Evolutionary conservation across 495 filamentous ascomycete species (phyloP).

Genomic region (Hypoxylon fragiforme): DNA sequence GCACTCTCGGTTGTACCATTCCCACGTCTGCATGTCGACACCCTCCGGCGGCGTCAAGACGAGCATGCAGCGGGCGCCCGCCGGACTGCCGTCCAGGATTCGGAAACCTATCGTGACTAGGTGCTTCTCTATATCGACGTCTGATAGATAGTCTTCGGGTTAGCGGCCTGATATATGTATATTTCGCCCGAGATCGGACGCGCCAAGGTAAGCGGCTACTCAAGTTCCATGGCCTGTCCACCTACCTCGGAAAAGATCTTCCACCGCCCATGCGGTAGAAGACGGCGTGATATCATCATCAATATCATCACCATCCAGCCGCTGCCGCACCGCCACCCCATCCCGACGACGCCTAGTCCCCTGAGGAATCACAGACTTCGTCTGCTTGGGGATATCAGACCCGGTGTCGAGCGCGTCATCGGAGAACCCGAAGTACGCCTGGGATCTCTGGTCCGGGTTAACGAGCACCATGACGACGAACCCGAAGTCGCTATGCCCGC

Average conservation of each 20-base stretch:
- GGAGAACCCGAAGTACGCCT: constrained; percentile 34
- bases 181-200: background rate
- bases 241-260: constrained; percentile 19
- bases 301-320: background rate
- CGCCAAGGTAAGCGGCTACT: too few relatives aligned
- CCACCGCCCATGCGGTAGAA: constrained; percentile 7
- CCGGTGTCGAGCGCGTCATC: constrained; percentile 23
- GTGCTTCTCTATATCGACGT: constrained; percentile 10
- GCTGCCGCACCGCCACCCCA: background rate
- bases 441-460: background rate
- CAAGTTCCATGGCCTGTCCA: too few relatives aligned
- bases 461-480: constrained; percentile 35
- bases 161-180: background rate
- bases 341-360: background rate
- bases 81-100: constrained; percentile 2
- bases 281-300: background rate
- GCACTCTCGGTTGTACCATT: constrained; percentile 24
- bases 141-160: constrained; percentile 3
- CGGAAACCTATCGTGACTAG: constrained; percentile 12
- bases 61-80: constrained; percentile 8
- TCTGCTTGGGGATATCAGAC: constrained; percentile 12
- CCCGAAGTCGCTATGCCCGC: constrained; percentile 24
- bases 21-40: constrained; percentile 12
- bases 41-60: constrained; percentile 9
- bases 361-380: background rate